A percentile compares a stretch with the other conserved stretches of the same genome.
phyloP scores from a whole-genome alignment of 768 basidiomycete genomes.

The Tricholoma matsutake region DNA sequence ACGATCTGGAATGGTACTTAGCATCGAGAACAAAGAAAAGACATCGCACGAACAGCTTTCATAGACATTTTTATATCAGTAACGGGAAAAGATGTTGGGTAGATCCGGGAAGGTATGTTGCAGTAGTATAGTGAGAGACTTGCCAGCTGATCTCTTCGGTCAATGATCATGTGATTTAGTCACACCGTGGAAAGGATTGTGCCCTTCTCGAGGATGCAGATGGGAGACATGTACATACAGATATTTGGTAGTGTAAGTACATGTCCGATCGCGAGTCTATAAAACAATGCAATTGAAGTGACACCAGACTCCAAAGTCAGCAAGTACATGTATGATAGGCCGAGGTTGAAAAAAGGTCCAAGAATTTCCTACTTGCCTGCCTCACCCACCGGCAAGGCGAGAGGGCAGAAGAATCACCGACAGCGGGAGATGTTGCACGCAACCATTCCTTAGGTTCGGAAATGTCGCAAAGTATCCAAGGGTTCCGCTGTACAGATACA shows the following conservation, averaged over 20 bases:
- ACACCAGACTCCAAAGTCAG: background rate
- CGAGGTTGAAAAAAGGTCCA: conserved; percentile 12
- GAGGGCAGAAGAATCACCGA: conserved; percentile 3
- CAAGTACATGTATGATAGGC: background rate
- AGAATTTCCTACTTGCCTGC: conserved; percentile 26
- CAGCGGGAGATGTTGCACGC: conserved; percentile 27
- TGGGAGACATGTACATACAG: background rate
- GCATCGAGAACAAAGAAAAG: background rate
- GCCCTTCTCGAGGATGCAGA: no score
- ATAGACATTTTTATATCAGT: conserved; percentile 49
- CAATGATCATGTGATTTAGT: conserved; percentile 1
- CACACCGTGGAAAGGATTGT: no score
- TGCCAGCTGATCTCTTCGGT: background rate
- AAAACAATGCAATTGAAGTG: background rate
- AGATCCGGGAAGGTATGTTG: background rate
- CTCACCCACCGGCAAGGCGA: conserved; percentile 24
- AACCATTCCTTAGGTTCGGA: conserved; percentile 35
- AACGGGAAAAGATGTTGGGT: conserved; percentile 3
- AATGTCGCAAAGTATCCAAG: conserved; percentile 37
- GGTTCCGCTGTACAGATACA: conserved; percentile 25
- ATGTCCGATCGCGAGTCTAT: background rate
- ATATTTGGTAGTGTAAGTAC: no score
- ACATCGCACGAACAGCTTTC: conserved; percentile 58
- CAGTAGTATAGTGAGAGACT: background rate
- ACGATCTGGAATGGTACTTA: conserved; percentile 39